These are phyloP conservation scores for Artomyces pyxidatus DNA, from an alignment of 768 basidiomycete species.

Conservation along the genomic window DNA sequence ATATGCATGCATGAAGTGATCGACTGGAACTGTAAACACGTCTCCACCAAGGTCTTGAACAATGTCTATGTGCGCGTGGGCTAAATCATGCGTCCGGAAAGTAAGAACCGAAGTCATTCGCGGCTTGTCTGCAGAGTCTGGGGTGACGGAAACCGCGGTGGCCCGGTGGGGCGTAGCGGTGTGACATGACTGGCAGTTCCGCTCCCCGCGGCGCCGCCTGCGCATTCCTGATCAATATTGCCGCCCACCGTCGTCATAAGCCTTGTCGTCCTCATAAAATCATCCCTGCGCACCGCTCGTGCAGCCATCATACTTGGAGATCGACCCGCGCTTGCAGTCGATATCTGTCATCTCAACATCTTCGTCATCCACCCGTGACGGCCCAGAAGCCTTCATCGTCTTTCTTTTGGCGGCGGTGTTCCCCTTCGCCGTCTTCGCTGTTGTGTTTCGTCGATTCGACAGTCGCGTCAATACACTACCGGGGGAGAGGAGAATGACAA, in stretches of 20 bases:
- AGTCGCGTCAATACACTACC: constrained; percentile 5
- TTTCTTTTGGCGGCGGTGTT: constrained; percentile 45
- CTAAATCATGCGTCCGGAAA: too few species aligned
- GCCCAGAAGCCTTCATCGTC: constrained; percentile 46
- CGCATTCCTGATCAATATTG: constrained; percentile 26
- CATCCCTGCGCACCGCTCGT: constrained; percentile 36
- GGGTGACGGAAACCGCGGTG: too few species aligned
- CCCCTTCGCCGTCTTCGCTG: constrained; percentile 25
- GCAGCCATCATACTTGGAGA: constrained; percentile 38
- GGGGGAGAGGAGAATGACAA: constrained; percentile 4
- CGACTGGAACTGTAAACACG: too few species aligned
- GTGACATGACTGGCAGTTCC: too few species aligned
- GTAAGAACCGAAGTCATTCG: too few species aligned
- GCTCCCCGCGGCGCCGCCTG: constrained; percentile 34
- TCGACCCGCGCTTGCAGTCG: constrained; percentile 41
- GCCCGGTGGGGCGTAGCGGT: too few species aligned
- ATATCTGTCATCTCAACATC: constrained; percentile 74
- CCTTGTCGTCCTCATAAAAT: constrained; percentile 41
- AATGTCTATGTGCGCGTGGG: too few species aligned
- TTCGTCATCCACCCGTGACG: constrained; percentile 59
- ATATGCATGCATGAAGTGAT: too few species aligned
- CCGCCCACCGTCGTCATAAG: constrained; percentile 27
- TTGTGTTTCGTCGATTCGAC: constrained; percentile 37
- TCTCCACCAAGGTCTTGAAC: too few species aligned
- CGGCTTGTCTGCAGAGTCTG: too few species aligned